phyloP scores from a whole-genome alignment of 179 eudicot species.

The Camellia oleifera region DNA sequence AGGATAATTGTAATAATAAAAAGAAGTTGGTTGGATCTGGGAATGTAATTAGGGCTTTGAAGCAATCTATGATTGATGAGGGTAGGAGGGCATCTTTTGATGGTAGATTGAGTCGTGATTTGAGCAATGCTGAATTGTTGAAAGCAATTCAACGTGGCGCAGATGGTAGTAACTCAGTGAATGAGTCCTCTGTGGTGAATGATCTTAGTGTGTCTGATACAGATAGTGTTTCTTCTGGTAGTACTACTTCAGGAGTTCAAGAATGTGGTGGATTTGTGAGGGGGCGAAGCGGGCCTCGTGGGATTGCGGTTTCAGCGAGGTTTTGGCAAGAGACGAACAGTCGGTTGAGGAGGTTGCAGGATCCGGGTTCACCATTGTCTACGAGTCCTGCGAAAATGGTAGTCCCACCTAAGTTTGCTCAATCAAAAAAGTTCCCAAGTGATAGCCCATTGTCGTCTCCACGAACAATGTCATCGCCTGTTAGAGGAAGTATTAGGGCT shows the following conservation, averaged over 20 bases:
- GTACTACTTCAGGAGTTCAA: slow-evolving; percentile 77
- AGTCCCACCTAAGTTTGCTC: slow-evolving; percentile 54
- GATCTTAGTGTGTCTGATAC: slow-evolving; percentile 88
- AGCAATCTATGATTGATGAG: slow-evolving; percentile 58
- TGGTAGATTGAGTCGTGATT: slow-evolving; percentile 69
- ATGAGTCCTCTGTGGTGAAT: slow-evolving; percentile 54
- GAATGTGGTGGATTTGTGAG: slow-evolving; percentile 41
- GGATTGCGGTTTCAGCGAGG: slow-evolving; percentile 66
- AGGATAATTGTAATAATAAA: slow-evolving; percentile 23
- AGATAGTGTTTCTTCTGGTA: slow-evolving; percentile 93
- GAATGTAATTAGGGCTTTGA: slow-evolving; percentile 54
- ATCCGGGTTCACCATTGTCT: slow-evolving; percentile 68
- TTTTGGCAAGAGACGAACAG: slow-evolving; percentile 99
- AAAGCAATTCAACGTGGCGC: slow-evolving; percentile 34
- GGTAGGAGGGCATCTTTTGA: slow-evolving; percentile 73
- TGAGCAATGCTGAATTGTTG: slow-evolving; percentile 46
- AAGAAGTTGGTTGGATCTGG: slow-evolving; percentile 59
- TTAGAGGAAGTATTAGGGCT: slow-evolving; percentile 54
- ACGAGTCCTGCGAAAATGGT: slow-evolving; percentile 59
- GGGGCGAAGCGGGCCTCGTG: slow-evolving; percentile 53
- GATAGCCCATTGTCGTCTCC: slow-evolving; percentile 66
- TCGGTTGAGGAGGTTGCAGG: slow-evolving; percentile 88
- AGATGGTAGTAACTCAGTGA: slow-evolving; percentile 50
- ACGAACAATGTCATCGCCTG: slow-evolving; percentile 70
- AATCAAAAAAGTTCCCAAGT: slow-evolving; percentile 47